These are phyloP conservation scores for Gymnopus androsaceus DNA, from an alignment of 1,284 basidiomycete genomes.

Conservation along the genomic window DNA sequence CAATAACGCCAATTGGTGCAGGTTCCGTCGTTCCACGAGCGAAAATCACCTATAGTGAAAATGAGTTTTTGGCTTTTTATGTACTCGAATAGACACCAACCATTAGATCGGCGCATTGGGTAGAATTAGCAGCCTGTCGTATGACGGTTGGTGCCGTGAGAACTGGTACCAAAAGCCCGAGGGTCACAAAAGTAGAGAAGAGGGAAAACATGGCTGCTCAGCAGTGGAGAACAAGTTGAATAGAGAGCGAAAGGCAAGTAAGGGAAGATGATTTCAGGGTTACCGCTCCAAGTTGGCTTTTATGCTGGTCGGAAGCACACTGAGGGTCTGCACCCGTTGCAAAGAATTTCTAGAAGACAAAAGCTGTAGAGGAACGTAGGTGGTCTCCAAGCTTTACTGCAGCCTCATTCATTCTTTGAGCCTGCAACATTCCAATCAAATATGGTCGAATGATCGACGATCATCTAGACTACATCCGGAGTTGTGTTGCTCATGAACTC, in stretches of 20 bases:
- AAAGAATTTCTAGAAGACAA: no score
- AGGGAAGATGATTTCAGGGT: no score
- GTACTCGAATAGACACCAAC: neutral
- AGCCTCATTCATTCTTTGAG: no score
- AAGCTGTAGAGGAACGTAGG: no score
- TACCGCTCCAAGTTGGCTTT: no score
- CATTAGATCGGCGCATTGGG: constrained; percentile 11
- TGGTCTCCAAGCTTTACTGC: no score
- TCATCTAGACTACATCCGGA: no score
- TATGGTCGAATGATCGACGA: no score
- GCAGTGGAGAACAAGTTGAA: neutral
- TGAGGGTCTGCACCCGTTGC: no score
- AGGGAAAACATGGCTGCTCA: constrained; percentile 1
- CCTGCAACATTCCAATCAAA: no score
- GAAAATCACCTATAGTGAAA: constrained; percentile 8
- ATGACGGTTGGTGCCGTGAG: neutral
- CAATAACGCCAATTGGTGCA: constrained; percentile 10
- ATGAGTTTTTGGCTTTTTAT: neutral
- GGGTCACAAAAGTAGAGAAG: neutral
- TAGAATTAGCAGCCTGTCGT: neutral
- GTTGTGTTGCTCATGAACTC: no score
- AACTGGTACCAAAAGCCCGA: neutral
- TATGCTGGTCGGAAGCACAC: no score
- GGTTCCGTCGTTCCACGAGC: constrained; percentile 15
- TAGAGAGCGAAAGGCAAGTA: neutral